Percentiles rank a stretch among this genome's conserved stretches.
phyloP scores from a whole-genome alignment of 2,329 filamentous ascomycete species.

The Nemania bipapillata region DNA sequence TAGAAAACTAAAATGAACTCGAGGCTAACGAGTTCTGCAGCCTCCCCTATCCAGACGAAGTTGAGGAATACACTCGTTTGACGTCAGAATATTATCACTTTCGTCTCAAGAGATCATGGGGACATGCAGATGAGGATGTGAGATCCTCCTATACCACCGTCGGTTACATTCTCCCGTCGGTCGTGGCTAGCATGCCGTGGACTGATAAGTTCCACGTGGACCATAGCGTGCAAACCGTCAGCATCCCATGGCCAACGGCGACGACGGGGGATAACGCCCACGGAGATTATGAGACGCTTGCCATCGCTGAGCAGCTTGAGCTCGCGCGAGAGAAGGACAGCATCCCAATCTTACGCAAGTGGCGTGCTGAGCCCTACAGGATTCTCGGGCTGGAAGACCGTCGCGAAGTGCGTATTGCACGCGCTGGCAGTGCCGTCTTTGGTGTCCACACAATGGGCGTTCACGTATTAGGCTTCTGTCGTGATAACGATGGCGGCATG shows the following conservation, averaged over 20 bases:
- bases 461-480: conserved; percentile 1
- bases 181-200: conserved; percentile 13
- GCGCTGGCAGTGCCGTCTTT: conserved; percentile 10
- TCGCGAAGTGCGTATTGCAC: conserved; percentile 13
- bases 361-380: conserved; percentile 8
- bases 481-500: neutral
- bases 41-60: conserved; percentile 7
- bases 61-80: neutral
- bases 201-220: conserved; percentile 13
- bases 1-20: neutral
- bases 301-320: conserved; percentile 4
- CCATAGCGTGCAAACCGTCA: conserved; percentile 5
- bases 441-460: conserved; percentile 7
- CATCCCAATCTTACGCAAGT: conserved; percentile 17
- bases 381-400: conserved; percentile 3
- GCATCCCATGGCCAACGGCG: conserved; percentile 13
- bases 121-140: neutral
- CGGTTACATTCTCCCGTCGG: conserved; percentile 12
- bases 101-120: conserved; percentile 5
- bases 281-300: neutral
- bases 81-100: conserved; percentile 11
- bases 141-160: conserved; percentile 8
- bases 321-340: conserved; percentile 8
- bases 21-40: neutral
- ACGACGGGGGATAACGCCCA: neutral